Evolutionary conservation across 768 basidiomycete genomes (phyloP), one percentile per base, ranked within the genome.

Genomic region (Gloeopeniophorella convolvens): DNA sequence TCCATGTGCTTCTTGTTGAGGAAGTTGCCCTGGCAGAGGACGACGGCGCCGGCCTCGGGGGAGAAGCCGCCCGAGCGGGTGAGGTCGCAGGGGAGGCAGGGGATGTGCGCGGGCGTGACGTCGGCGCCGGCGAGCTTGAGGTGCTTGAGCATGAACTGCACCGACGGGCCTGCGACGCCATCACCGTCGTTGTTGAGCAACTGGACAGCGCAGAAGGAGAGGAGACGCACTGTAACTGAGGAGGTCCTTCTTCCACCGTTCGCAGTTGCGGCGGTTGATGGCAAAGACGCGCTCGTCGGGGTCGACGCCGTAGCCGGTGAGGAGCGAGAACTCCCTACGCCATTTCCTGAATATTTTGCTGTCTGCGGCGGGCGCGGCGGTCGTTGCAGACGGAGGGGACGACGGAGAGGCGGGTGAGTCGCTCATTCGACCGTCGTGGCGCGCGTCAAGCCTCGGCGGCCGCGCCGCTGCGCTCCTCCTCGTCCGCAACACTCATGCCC

Each of bases 61-160:
- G 70, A 74, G 65, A 93, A 96, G 0, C 93, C 95, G 8, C 94
- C 96, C 4, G 89, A 78, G 44, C 71, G 71, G 12, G 75, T 77
- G 50, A 65, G 63, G 61, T 85, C 84, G 70, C 96, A 97, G 2
- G 94, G 89, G 4, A 80, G 72, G 69, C 94, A 98, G 56, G 86
- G 71, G 26, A 98, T 74, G 51, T 92, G 85, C 20, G 78, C 72
- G 1, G 80, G 69, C 3, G 84, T 78, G 18, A 91, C 82, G 5
- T 78, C 70, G 56, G 82, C 85, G 3, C 89, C 85, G 6, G 81
- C 79, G 1, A 84, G 72, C 54, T 78, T 72, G n/a, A 97, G 76
- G 60, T 96, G 93, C 61, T 91, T 85, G 31, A 93, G 73, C 85
- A 99, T 90, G 69, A 97, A 96, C 8, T 83, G 78, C 1, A 97